These are phyloP conservation scores for Delphinella strobiligena DNA, from an alignment of 2,329 filamentous ascomycete species.

Conservation along the genomic window DNA sequence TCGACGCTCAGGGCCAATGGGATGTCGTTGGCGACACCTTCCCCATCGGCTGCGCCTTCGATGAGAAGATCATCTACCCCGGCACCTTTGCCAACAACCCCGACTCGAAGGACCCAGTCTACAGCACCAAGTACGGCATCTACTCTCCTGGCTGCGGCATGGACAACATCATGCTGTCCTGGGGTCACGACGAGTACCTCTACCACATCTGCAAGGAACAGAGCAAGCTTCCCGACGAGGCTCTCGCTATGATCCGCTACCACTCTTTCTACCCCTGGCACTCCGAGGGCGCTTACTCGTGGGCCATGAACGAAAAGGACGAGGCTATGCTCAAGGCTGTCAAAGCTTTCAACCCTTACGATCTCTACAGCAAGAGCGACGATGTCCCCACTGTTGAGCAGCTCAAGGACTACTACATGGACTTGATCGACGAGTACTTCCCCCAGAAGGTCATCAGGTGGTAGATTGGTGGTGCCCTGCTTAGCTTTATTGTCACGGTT, in stretches of 20 bases:
- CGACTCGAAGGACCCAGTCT: slow-evolving; percentile 58
- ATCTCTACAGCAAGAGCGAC: slow-evolving; percentile 85
- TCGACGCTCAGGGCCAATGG: slow-evolving; percentile 80
- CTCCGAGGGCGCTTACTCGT: slow-evolving; percentile 62
- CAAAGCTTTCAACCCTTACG: slow-evolving; percentile 80
- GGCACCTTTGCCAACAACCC: slow-evolving; percentile 68
- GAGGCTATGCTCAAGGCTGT: slow-evolving; percentile 69
- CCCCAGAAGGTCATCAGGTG: slow-evolving; percentile 56
- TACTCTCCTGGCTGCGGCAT: slow-evolving; percentile 69
- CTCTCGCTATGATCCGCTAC: slow-evolving; percentile 84
- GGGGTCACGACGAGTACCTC: slow-evolving; percentile 81
- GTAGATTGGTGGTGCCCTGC: too few species aligned
- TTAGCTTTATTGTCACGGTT: too few species aligned
- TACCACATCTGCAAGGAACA: slow-evolving; percentile 82
- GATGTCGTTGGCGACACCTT: slow-evolving; percentile 85
- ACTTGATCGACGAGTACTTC: slow-evolving; percentile 58
- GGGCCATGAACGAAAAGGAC: slow-evolving; percentile 78
- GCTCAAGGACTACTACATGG: slow-evolving; percentile 66
- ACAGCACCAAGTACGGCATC: slow-evolving; percentile 66
- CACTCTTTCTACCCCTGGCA: slow-evolving; percentile 94
- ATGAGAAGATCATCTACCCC: slow-evolving; percentile 67
- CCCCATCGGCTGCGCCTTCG: slow-evolving; percentile 64
- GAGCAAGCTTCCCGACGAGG: slow-evolving; percentile 65
- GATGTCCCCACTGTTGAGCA: slow-evolving; percentile 63
- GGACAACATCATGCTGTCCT: slow-evolving; percentile 79